Conservation (phyloP, 2,329 filamentous ascomycete species). For the Ophiostoma montium region DNA sequence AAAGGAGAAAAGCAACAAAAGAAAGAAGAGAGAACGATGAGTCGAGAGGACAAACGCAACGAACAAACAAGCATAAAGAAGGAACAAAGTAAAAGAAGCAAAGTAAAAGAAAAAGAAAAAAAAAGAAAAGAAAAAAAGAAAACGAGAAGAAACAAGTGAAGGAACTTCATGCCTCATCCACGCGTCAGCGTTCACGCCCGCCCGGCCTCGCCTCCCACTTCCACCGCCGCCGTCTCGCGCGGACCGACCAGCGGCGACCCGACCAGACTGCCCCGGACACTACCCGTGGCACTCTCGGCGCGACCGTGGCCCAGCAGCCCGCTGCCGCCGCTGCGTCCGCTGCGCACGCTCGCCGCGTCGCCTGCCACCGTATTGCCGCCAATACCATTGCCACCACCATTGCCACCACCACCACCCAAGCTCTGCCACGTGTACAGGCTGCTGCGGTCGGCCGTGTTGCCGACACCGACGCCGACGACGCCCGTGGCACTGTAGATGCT, state of each 20-base stretch:
- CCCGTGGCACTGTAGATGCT: conserved; percentile 72
- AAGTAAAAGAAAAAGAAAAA: too few relatives aligned
- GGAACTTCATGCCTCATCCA: too few relatives aligned
- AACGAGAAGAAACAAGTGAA: too few relatives aligned
- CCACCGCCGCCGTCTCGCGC: conserved; percentile 2
- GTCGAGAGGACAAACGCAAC: too few relatives aligned
- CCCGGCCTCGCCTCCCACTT: too few relatives aligned
- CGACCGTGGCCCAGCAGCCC: conserved; percentile 62
- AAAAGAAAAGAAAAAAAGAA: too few relatives aligned
- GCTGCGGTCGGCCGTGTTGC: conserved; percentile 31
- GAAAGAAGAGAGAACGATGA: too few relatives aligned
- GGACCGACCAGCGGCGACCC: conserved; percentile 47
- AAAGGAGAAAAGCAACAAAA: neutral
- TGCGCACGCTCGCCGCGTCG: conserved; percentile 62
- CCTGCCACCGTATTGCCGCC: conserved; percentile 31
- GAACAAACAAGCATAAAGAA: too few relatives aligned
- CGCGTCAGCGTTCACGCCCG: too few relatives aligned
- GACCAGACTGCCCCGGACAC: conserved; percentile 45
- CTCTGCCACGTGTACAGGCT: conserved; percentile 52
- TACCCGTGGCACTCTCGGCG: conserved; percentile 70
- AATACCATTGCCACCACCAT: too few relatives aligned
- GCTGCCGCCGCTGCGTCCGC: conserved; percentile 71
- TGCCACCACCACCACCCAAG: too few relatives aligned
- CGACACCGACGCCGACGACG: conserved; percentile 36
- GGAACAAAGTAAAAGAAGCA: too few relatives aligned